These are phyloP conservation scores for Henckelia pumila DNA, from an alignment of 257 asterid genomes.

Conservation along the genomic window DNA sequence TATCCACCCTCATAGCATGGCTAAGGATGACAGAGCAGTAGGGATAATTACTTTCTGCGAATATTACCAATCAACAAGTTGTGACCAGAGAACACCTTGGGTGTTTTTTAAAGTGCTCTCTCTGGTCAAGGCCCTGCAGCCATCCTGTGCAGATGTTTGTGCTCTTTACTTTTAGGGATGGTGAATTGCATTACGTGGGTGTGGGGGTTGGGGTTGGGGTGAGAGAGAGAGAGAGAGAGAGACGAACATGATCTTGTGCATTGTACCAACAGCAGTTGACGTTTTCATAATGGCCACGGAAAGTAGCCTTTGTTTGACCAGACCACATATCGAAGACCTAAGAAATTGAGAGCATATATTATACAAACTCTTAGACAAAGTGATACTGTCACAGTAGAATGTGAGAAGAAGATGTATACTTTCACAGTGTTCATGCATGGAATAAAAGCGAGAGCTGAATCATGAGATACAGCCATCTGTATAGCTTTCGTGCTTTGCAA, in stretches of 20 bases:
- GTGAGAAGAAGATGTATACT: slow-evolving; percentile 34
- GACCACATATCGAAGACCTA: slow-evolving; percentile 92
- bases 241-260: slow-evolving; percentile 71
- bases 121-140: not conserved
- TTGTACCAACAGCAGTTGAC: slow-evolving; percentile 88
- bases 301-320: slow-evolving; percentile 63
- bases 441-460: slow-evolving; percentile 70
- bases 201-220: not conserved
- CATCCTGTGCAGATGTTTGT: not conserved
- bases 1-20: not conserved
- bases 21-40: not conserved
- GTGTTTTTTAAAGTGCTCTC: not conserved
- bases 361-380: slow-evolving; percentile 8
- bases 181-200: not conserved
- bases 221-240: slow-evolving; percentile 16
- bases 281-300: slow-evolving; percentile 86
- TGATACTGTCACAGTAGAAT: slow-evolving; percentile 6
- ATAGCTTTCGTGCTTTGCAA: slow-evolving; percentile 72
- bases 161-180: not conserved
- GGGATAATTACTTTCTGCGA: not conserved
- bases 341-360: slow-evolving; percentile 25
- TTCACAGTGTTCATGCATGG: slow-evolving; percentile 87
- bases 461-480: slow-evolving; percentile 75
- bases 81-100: not conserved
- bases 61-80: not conserved